Conservation (phyloP, 139 green algal species). For the Klebsormidium nitens region DNA sequence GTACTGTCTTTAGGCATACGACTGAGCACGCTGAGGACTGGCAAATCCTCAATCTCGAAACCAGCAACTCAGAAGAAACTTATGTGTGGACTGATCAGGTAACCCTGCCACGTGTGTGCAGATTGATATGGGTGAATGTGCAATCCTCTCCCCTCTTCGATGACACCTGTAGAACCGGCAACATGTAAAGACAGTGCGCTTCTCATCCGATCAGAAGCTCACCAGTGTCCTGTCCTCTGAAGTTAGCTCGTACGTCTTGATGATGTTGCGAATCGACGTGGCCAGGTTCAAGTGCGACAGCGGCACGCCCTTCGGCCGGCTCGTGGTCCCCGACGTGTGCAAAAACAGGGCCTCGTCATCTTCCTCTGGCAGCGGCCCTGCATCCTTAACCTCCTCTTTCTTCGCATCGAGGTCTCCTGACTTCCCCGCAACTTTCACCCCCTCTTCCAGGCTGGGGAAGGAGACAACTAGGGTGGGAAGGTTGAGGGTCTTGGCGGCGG, state of each 20-base stretch:
- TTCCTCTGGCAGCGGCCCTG: not conserved
- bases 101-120: too few species aligned
- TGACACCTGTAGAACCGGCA: too few species aligned
- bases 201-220: too few species aligned
- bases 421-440: not conserved
- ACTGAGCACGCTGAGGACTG: too few species aligned
- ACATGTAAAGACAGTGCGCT: too few species aligned
- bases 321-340: slow-evolving; percentile 81
- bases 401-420: not conserved
- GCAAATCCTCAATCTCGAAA: too few species aligned
- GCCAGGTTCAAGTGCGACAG: slow-evolving; percentile 72
- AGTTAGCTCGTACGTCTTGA: slow-evolving; percentile 66
- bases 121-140: too few species aligned
- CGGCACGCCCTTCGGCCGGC: slow-evolving; percentile 74
- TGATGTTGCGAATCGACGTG: slow-evolving; percentile 66
- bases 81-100: too few species aligned
- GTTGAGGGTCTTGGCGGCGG: slow-evolving; percentile 6
- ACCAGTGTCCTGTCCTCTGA: slow-evolving; percentile 56
- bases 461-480: slow-evolving; percentile 14
- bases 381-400: not conserved
- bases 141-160: too few species aligned
- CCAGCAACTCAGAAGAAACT: too few species aligned
- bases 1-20: too few species aligned
- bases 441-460: not conserved
- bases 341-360: slow-evolving; percentile 61